Evolutionary conservation across 2,329 filamentous ascomycete genomes (phyloP).

Genomic region (Hypoxylon sp.): DNA sequence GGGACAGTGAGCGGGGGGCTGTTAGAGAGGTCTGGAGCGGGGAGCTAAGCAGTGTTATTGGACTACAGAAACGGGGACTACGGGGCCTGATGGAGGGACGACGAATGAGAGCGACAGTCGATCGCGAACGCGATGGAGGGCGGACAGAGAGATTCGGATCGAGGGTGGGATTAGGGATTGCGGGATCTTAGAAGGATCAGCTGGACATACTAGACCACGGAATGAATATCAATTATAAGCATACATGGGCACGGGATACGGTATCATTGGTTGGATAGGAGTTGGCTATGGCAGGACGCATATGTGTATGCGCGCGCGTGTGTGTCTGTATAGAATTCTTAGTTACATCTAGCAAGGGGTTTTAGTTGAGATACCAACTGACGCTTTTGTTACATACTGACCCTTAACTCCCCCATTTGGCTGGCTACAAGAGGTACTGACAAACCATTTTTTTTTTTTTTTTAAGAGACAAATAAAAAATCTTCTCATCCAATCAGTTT

Average conservation of each 20-base stretch:
- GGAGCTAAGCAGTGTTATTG: constrained; percentile 90
- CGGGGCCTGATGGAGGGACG: constrained; percentile 95
- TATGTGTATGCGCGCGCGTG: constrained; percentile 6
- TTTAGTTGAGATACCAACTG: constrained; percentile 40
- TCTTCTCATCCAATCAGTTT: no score
- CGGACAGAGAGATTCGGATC: constrained; percentile 51
- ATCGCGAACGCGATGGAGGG: constrained; percentile 52
- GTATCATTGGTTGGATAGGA: constrained; percentile 37
- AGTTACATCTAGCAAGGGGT: constrained; percentile 16
- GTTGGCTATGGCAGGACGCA: constrained; percentile 34
- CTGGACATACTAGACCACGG: constrained; percentile 3
- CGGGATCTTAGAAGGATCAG: constrained; percentile 58
- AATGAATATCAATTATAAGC: constrained; percentile 24
- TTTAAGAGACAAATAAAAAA: no score
- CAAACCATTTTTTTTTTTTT: no score
- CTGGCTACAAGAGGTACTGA: no score
- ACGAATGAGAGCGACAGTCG: constrained; percentile 69
- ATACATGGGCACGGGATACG: constrained; percentile 32
- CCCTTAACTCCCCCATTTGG: no score
- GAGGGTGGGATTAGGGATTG: constrained; percentile 69
- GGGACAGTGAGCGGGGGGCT: constrained; percentile 58
- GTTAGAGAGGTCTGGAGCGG: constrained; percentile 82
- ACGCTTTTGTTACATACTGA: constrained; percentile 5
- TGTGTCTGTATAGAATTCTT: constrained; percentile 18
- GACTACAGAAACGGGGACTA: constrained; percentile 92